Percentiles rank a stretch among this genome's conserved stretches.
phyloP scores from a whole-genome alignment of 352 stramenopile genomes.

The Globisporangium orthogonon region DNA sequence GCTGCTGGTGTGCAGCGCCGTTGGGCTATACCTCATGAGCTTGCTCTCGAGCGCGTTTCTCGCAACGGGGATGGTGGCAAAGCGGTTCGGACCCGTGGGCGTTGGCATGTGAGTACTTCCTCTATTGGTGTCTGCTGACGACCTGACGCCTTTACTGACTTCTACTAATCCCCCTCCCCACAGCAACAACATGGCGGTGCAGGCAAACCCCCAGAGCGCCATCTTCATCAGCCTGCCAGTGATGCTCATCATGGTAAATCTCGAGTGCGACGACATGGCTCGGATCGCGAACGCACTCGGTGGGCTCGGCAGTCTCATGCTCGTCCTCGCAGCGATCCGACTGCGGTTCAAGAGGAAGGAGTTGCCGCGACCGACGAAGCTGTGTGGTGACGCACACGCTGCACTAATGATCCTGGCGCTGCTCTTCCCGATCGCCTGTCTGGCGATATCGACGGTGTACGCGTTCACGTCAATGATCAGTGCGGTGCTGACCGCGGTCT shows the following conservation, averaged over 20 bases:
- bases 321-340: slow-evolving; percentile 32
- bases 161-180: neutral
- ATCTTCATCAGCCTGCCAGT: slow-evolving; percentile 53
- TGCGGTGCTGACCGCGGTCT: slow-evolving; percentile 29
- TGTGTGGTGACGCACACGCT: slow-evolving; percentile 27
- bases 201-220: slow-evolving; percentile 26
- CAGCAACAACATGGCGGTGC: slow-evolving; percentile 15
- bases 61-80: slow-evolving; percentile 43
- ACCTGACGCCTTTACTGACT: too few relatives aligned
- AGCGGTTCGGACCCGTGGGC: slow-evolving; percentile 38
- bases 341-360: slow-evolving; percentile 30
- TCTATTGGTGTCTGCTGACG: too few relatives aligned
- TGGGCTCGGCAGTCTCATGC: slow-evolving; percentile 31
- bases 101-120: slow-evolving; percentile 27
- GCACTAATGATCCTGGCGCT: slow-evolving; percentile 29
- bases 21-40: slow-evolving; percentile 37
- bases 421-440: slow-evolving; percentile 24
- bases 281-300: slow-evolving; percentile 45
- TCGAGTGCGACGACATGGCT: slow-evolving; percentile 44
- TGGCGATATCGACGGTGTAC: slow-evolving; percentile 26
- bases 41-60: slow-evolving; percentile 46
- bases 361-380: slow-evolving; percentile 30
- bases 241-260: slow-evolving; percentile 50
- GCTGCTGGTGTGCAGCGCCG: slow-evolving; percentile 27
- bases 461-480: slow-evolving; percentile 39